These are phyloP conservation scores for Mesembryanthemum crystallinum DNA, from an alignment of 148 eudicot genomes.

Conservation along the genomic window DNA sequence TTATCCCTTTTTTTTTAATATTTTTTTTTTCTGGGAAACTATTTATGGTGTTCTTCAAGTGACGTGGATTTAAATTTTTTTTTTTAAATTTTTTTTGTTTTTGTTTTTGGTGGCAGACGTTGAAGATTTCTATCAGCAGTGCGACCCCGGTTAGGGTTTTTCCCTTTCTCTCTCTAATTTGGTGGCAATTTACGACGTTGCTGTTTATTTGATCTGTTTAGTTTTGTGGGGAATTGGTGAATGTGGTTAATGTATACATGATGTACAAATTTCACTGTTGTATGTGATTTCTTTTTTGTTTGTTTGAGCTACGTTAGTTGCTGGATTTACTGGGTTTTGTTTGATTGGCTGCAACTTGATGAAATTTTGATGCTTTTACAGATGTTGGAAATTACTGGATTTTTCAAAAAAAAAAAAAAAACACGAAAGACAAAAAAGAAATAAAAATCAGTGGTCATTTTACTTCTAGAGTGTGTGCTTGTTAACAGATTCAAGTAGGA, in stretches of 20 bases:
- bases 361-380: too few species aligned
- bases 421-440: too few species aligned
- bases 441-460: too few species aligned
- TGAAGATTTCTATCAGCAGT: slow-evolving; percentile 43
- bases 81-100: background rate
- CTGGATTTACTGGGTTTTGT: background rate
- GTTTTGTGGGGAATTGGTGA: background rate
- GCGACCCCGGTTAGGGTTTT: slow-evolving; percentile 47
- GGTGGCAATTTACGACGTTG: background rate
- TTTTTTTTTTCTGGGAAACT: background rate
- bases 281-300: background rate
- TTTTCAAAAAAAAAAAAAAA: background rate
- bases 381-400: background rate
- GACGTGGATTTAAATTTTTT: background rate
- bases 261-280: background rate
- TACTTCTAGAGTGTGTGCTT: background rate
- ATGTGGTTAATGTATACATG: background rate
- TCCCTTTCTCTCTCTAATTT: background rate
- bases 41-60: background rate
- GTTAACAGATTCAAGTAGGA: background rate
- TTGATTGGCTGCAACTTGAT: background rate
- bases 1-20: background rate
- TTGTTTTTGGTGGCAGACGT: slow-evolving; percentile 30
- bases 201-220: background rate
- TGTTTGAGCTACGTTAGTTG: background rate